phyloP scores from a whole-genome alignment of 257 asterid species.

The Vinca minor region DNA sequence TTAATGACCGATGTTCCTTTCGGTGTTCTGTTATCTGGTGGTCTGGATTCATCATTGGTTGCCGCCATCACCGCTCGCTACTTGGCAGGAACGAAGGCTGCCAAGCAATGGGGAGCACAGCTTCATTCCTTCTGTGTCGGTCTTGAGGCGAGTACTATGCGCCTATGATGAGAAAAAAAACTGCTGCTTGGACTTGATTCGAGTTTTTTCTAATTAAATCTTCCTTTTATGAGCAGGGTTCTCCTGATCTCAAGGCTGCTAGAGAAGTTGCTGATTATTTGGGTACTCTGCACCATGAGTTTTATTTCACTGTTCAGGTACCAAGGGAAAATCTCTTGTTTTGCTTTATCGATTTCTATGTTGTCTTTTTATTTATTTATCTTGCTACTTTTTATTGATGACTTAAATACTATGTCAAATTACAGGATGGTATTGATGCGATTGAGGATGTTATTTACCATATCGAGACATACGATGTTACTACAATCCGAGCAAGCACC shows the following conservation, averaged over 20 bases:
- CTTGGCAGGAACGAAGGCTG: constrained; percentile 73
- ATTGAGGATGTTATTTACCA: constrained; percentile 96
- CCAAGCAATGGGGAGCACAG: constrained; percentile 88
- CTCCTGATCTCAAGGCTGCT: constrained; percentile 94
- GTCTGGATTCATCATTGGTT: constrained; percentile 92
- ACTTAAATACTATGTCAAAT: neutral
- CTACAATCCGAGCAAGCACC: constrained; percentile 93
- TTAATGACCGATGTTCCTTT: constrained; percentile 98
- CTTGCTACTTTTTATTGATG: neutral
- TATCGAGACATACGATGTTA: constrained; percentile 86
- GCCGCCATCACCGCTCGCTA: constrained; percentile 87
- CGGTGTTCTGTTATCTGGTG: constrained; percentile 91
- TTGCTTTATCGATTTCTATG: neutral
- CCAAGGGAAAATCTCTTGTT: neutral
- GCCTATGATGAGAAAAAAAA: neutral
- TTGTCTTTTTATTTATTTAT: no score
- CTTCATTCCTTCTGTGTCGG: constrained; percentile 98
- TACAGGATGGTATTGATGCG: constrained; percentile 92
- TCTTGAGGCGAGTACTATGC: constrained; percentile 51
- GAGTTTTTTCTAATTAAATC: neutral
- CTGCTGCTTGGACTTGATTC: neutral
- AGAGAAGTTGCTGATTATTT: constrained; percentile 91
- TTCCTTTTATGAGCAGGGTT: constrained; percentile 44
- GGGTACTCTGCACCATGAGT: constrained; percentile 95
- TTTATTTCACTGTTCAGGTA: constrained; percentile 88